These are phyloP conservation scores for Calonectria leucothoes DNA, from an alignment of 2,329 filamentous ascomycete species.

Conservation along the genomic window DNA sequence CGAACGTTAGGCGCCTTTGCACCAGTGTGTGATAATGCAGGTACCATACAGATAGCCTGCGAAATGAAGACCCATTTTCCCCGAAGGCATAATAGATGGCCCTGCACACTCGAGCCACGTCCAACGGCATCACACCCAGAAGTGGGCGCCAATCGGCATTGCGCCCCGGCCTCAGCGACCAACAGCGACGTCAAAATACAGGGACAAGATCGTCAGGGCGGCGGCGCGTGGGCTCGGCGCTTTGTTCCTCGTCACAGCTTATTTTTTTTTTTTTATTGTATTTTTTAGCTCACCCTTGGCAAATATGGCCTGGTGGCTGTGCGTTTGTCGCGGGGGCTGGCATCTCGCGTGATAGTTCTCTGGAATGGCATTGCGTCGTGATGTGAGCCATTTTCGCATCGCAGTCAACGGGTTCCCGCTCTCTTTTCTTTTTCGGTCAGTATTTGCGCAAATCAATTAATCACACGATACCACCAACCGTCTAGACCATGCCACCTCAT, in stretches of 20 bases:
- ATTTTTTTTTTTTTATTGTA: too few relatives aligned
- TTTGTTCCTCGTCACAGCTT: constrained; percentile 18
- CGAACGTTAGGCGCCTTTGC: constrained; percentile 11
- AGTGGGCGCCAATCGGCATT: constrained; percentile 15
- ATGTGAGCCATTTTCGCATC: background rate
- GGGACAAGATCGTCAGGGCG: constrained; percentile 6
- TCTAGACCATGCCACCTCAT: background rate
- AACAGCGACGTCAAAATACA: constrained; percentile 4
- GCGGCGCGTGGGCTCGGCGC: background rate
- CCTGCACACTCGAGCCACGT: constrained; percentile 2
- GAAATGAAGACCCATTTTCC: constrained; percentile 6
- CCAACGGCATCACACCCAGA: constrained; percentile 7
- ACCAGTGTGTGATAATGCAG: constrained; percentile 25
- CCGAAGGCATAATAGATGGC: constrained; percentile 11
- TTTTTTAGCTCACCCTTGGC: constrained; percentile 36
- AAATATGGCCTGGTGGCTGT: constrained; percentile 17
- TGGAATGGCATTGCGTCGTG: background rate
- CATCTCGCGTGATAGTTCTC: background rate
- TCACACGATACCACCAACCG: background rate
- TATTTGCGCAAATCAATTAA: background rate
- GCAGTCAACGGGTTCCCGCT: background rate
- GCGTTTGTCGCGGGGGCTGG: background rate
- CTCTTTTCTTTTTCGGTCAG: background rate
- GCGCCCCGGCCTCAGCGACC: background rate
- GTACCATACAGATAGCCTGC: constrained; percentile 5